These are phyloP conservation scores for Podila minutissima DNA, from an alignment of 192 early-diverging fungal genomes.

Conservation along the genomic window DNA sequence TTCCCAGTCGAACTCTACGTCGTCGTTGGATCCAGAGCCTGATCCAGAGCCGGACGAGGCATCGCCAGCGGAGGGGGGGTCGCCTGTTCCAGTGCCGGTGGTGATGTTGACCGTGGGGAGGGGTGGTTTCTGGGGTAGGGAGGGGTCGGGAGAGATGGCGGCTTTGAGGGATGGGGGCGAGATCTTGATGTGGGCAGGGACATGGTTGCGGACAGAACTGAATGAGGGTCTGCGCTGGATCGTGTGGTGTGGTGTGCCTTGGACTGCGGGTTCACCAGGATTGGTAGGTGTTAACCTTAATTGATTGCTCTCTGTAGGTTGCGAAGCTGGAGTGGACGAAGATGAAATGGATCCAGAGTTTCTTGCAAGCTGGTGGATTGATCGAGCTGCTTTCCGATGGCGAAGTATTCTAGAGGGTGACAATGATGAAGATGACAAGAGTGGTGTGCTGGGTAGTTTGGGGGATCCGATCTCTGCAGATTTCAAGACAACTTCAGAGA, in stretches of 20 bases:
- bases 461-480: constrained; percentile 8
- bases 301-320: neutral
- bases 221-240: constrained; percentile 19
- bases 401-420: constrained; percentile 8
- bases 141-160: neutral
- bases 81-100: neutral
- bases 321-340: neutral
- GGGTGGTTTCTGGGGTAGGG: neutral
- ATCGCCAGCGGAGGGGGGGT: neutral
- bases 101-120: neutral
- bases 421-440: neutral
- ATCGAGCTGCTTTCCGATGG: constrained; percentile 14
- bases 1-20: constrained; percentile 41
- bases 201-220: constrained; percentile 21
- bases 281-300: too few relatives aligned
- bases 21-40: constrained; percentile 1
- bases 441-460: constrained; percentile 8
- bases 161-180: constrained; percentile 12
- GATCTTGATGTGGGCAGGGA: constrained; percentile 29
- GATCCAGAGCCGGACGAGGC: neutral
- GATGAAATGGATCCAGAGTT: neutral
- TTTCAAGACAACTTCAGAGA: constrained; percentile 23
- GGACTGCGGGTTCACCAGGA: neutral
- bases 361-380: neutral
- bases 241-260: neutral